Base-by-base conservation (phyloP, 1,284 basidiomycete species). In the Coriolopsis trogii region DNA sequence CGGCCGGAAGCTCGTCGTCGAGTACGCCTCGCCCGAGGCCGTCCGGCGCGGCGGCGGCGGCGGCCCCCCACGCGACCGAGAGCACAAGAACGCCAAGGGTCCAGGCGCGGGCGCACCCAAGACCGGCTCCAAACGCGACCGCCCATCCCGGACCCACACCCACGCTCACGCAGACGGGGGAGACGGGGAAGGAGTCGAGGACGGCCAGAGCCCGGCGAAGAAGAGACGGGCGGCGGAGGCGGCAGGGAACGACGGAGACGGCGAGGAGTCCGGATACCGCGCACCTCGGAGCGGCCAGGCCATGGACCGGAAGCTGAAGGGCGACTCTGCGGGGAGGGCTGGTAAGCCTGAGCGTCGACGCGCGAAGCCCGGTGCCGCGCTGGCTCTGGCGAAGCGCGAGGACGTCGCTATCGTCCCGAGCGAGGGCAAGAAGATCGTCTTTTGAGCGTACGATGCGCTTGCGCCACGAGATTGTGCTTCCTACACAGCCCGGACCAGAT, bases 371-470 rank as follows among this genome's bases (percentile, higher is more conserved):
- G 95, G 95, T 49, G 95, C 94, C 4, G 94, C 93, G 4, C 79
- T 98, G 20, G 94, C 95, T 0, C 81, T 84, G 53, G 95, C 96
- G 16, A 88, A 89, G 67, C 81, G 95, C 47, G 91, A 93, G 69
- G 89, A 86, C 53, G 85, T 85, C 16, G 91, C 87, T 1, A 96
- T 98, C 63, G 79, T 97, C 6, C 86, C 88, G 25, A 76, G 79
- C 57, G 76, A 82, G 62, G 92, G 92, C n/a, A 83, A 84, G 68
- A 97, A 95, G 73, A 89, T 90, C 51, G 84, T 82, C 24, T 98
- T 98, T 66, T 68, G 66, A 46, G 41, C 24, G 5, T 41, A 16
- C 25, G n/a, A n/a, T n/a, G n/a, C n/a, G n/a, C n/a, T n/a, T n/a
- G n/a, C n/a, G n/a, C n/a, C n/a, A n/a, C n/a, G n/a, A n/a, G n/a